A percentile compares a stretch with the other conserved stretches of the same genome.
These are phyloP conservation scores for Fragilariopsis cylindrus DNA, from an alignment of 108 stramenopile genomes.

Conservation along the genomic window DNA sequence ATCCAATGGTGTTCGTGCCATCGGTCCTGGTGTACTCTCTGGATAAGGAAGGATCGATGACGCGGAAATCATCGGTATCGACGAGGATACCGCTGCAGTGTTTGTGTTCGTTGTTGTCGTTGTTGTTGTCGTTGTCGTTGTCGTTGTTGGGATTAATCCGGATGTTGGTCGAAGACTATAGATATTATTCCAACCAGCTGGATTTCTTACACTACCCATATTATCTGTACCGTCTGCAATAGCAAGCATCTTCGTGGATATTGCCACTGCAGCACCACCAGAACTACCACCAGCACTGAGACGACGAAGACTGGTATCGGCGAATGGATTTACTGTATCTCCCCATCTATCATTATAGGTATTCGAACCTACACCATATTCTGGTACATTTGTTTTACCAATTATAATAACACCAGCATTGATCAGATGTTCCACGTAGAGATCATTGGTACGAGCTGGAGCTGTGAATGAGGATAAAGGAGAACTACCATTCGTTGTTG, in stretches of 20 bases:
- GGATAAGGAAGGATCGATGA: conserved; percentile 32
- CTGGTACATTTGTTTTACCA: conserved; percentile 92
- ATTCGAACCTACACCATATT: conserved; percentile 87
- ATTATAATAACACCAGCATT: conserved; percentile 76
- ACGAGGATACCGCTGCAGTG: not conserved
- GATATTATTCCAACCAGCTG: conserved; percentile 63
- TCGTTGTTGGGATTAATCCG: conserved; percentile 26
- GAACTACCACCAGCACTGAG: conserved; percentile 55
- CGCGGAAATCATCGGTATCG: conserved; percentile 20
- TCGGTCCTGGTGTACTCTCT: conserved; percentile 55
- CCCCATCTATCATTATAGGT: conserved; percentile 56
- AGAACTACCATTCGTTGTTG: conserved; percentile 56
- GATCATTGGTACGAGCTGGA: conserved; percentile 33
- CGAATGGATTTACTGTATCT: conserved; percentile 49
- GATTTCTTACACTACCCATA: conserved; percentile 63
- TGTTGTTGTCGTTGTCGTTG: not conserved
- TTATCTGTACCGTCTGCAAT: conserved; percentile 58
- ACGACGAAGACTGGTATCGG: not conserved
- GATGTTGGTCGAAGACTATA: conserved; percentile 63
- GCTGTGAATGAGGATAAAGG: conserved; percentile 9
- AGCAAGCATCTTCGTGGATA: conserved; percentile 48
- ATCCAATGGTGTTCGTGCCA: conserved; percentile 56
- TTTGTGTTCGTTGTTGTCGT: not conserved
- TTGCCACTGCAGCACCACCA: conserved; percentile 58
- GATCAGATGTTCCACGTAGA: conserved; percentile 44